A percentile compares a stretch with the other conserved stretches of the same genome.
phyloP scores from a whole-genome alignment of 2,329 filamentous ascomycete species.

The Eutypella sp. region DNA sequence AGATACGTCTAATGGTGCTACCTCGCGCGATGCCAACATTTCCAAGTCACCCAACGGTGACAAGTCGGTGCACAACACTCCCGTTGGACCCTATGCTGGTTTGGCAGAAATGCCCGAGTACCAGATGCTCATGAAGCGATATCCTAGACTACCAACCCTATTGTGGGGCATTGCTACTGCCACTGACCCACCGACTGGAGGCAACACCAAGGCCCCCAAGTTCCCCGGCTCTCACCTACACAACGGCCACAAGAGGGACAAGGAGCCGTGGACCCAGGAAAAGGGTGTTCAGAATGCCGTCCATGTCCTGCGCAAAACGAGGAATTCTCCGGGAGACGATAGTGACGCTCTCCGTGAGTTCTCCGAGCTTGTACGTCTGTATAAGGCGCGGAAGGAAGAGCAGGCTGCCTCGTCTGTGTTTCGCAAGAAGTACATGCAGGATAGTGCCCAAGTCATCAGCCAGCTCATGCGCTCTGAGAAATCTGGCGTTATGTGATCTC shows the following conservation, averaged over 20 bases:
- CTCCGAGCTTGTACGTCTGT: constrained; percentile 50
- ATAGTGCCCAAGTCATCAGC: constrained; percentile 46
- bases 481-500: not conserved
- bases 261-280: constrained; percentile 51
- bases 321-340: constrained; percentile 45
- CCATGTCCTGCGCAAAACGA: constrained; percentile 45
- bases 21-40: not conserved
- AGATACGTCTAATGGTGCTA: not conserved
- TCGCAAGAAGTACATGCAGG: constrained; percentile 39
- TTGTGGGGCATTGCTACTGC: constrained; percentile 25
- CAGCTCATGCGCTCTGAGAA: constrained; percentile 40
- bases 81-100: constrained; percentile 7
- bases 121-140: constrained; percentile 20
- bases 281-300: constrained; percentile 53
- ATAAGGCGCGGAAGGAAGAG: constrained; percentile 23
- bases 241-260: constrained; percentile 30
- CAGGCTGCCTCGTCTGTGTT: constrained; percentile 34
- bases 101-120: constrained; percentile 26
- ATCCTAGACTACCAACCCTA: constrained; percentile 21
- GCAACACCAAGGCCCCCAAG: constrained; percentile 4
- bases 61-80: constrained; percentile 1
- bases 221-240: constrained; percentile 5
- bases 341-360: constrained; percentile 59
- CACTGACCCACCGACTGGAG: constrained; percentile 22
- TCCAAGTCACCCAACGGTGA: not conserved